A percentile compares a stretch with the other conserved stretches of the same genome.
Evolutionary conservation across 202 grass and related monocot species (phyloP).

Genomic region (Elaeis oleifera): DNA sequence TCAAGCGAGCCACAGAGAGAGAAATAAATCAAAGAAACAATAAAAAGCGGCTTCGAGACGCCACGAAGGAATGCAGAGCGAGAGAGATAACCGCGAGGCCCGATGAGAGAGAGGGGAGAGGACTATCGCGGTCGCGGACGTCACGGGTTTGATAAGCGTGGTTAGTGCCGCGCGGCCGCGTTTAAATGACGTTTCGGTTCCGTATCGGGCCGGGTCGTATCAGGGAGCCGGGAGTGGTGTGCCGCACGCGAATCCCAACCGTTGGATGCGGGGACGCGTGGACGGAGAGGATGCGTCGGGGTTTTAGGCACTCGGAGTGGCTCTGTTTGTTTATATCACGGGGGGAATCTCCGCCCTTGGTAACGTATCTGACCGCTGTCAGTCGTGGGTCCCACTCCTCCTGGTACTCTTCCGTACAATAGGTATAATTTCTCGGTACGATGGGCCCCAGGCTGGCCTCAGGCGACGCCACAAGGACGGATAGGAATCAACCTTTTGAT

Average conservation of each 20-base stretch:
- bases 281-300: not conserved
- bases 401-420: not conserved
- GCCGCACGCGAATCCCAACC: not conserved
- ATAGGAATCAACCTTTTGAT: not conserved
- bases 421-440: no score
- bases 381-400: conserved; percentile 22
- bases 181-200: not conserved
- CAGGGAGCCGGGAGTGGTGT: not conserved
- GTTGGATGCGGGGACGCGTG: not conserved
- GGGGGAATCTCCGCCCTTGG: conserved; percentile 55
- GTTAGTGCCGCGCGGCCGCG: conserved; percentile 4
- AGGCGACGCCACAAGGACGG: not conserved
- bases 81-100: not conserved
- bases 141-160: conserved; percentile 21
- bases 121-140: conserved; percentile 8
- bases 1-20: not conserved
- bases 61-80: conserved; percentile 6
- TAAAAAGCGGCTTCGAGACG: conserved; percentile 16
- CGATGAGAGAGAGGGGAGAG: no score
- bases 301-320: not conserved
- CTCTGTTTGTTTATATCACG: conserved; percentile 26
- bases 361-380: conserved; percentile 41
- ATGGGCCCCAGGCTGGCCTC: not conserved
- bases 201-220: not conserved
- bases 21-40: not conserved